Percentiles rank a stretch among this genome's conserved stretches.
phyloP scores from a whole-genome alignment of 106 monocot genomes.

The Allium sativum region DNA sequence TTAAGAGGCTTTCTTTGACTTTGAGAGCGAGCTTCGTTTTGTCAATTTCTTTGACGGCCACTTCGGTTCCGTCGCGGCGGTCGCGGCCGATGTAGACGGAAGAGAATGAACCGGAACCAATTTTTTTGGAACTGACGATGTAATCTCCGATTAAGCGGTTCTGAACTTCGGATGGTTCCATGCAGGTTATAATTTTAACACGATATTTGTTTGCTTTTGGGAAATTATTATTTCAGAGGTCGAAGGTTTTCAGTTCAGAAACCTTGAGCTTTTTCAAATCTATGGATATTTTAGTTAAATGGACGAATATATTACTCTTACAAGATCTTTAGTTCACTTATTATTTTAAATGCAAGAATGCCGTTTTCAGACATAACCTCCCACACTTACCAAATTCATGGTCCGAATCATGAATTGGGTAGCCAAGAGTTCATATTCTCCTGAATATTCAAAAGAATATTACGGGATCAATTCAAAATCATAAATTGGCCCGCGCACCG shows the following conservation, averaged over 20 bases:
- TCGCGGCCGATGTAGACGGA: conserved; percentile 18
- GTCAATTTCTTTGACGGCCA: conserved; percentile 31
- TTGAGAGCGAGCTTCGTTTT: conserved; percentile 3
- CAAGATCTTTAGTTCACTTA: no score
- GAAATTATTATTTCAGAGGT: not conserved
- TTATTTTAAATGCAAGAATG: no score
- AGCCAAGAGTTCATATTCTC: no score
- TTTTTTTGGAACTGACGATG: conserved; percentile 17
- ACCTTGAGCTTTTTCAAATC: not conserved
- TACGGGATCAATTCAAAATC: no score
- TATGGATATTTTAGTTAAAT: no score
- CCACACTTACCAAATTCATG: no score
- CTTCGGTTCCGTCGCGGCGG: conserved; percentile 14
- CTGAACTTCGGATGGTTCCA: not conserved
- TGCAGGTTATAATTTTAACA: not conserved
- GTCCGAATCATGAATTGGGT: no score
- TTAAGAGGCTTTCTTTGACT: conserved; percentile 15
- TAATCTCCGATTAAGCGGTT: conserved; percentile 42
- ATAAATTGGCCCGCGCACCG: no score
- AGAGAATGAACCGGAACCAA: conserved; percentile 24
- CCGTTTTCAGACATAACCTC: no score
- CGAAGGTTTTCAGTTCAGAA: not conserved
- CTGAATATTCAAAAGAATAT: no score
- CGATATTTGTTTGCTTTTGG: not conserved
- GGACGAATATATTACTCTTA: no score